These are phyloP conservation scores for Aquilaria agallochum DNA, from an alignment of 441 rosid species.

Conservation along the genomic window DNA sequence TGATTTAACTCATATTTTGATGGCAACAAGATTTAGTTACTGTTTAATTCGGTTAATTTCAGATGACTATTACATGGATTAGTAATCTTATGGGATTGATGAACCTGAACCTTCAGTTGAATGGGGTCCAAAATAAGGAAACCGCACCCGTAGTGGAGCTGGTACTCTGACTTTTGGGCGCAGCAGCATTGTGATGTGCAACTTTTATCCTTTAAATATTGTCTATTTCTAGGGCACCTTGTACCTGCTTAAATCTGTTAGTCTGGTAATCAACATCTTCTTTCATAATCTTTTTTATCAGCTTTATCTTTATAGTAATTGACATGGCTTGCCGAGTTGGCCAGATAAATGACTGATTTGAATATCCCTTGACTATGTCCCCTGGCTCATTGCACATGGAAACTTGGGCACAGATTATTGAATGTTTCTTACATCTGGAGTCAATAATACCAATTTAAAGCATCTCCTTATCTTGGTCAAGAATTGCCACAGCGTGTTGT, in stretches of 20 bases:
- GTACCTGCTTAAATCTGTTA: too few species aligned
- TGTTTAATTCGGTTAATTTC: background rate
- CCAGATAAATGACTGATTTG: too few species aligned
- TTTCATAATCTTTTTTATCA: too few species aligned
- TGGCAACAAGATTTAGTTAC: too few species aligned
- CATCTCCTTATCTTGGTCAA: slow-evolving; percentile 88
- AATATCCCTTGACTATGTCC: too few species aligned
- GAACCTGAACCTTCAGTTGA: slow-evolving; percentile 74
- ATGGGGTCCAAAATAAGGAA: slow-evolving; percentile 63
- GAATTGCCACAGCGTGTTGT: slow-evolving; percentile 68
- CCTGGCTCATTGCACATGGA: slow-evolving; percentile 24
- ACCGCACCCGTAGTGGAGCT: slow-evolving; percentile 49
- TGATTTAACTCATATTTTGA: too few species aligned
- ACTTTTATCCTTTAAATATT: slow-evolving; percentile 1
- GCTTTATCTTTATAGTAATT: too few species aligned
- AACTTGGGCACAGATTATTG: slow-evolving; percentile 61
- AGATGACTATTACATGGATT: slow-evolving; percentile 95
- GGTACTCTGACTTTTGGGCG: slow-evolving; percentile 67
- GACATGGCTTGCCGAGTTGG: too few species aligned
- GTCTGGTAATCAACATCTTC: too few species aligned
- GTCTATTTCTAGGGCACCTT: too few species aligned
- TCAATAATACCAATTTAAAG: slow-evolving; percentile 52
- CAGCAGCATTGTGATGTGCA: slow-evolving; percentile 65
- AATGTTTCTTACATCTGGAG: slow-evolving; percentile 64
- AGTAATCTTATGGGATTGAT: slow-evolving; percentile 56